Evolutionary conservation across 108 stramenopile genomes (phyloP), one percentile per base, ranked within the genome.

Genomic region (Licmophora abbreviata): DNA sequence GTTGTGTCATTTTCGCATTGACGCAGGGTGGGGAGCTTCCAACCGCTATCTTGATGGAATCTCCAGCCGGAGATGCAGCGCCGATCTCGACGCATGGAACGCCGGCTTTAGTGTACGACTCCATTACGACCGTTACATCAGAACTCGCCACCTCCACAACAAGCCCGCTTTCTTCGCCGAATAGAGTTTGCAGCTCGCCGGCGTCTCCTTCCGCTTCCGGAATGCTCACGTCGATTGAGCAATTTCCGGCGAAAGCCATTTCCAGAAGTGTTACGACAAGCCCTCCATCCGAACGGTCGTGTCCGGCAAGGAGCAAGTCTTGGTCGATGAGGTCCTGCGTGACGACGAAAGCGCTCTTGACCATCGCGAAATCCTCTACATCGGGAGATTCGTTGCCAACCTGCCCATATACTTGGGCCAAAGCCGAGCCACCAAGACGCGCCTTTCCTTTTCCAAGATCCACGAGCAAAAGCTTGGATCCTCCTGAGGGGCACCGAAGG

Each of bases 191-290:
- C 36, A 97, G 71, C 35, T 75, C 77, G n/a, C 67, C 81, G n/a
- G 68, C 57, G 8, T 62, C 66, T n/a, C 62, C 75, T 14, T 38
- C 56, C 2, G 74, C 58, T 37, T 77, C 68, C 25, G 93, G 89
- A 20, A 97, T 54, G 43, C 71, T 63, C 15, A 94, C 90, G 28
- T 83, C 74, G 26, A 99, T 66, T 33, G 95, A 89, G 66, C 95
- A 93, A 64, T 95, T 94, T 40, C 98, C 98, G 3, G 96, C 91
- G 58, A 99, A 94, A 2, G 98, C 98, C 98, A 99, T 99, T 68
- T 99, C 97, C 53, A 97, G 58, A 35, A 95, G 58, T 5, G 83
- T 68, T 28, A 90, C 86, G 22, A 73, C 76, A 43, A 98, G 62
- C 28, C 97, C 96, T 37, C 97, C 97, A 76, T 98, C 97, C 23